Evolutionary conservation across 108 stramenopile species (phyloP).

Genomic region (Phaeodactylum tricornutum): DNA sequence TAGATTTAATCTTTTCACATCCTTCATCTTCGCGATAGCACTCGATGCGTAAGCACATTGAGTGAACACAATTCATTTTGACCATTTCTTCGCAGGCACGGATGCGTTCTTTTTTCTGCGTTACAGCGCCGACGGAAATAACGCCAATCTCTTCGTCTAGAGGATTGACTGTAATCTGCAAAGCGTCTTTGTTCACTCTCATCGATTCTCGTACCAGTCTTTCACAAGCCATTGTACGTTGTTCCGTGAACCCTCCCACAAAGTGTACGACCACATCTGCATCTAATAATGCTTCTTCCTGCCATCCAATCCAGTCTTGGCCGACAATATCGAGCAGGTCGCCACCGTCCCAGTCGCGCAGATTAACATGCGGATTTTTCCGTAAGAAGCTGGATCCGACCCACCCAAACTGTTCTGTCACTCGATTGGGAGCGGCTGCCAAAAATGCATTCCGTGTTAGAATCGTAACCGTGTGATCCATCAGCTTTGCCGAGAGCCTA

Average conservation of each 20-base stretch:
- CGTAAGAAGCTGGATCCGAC: slow-evolving; percentile 48
- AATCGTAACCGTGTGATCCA: slow-evolving; percentile 62
- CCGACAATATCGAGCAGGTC: slow-evolving; percentile 82
- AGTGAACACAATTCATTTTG: slow-evolving; percentile 44
- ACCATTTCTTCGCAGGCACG: slow-evolving; percentile 69
- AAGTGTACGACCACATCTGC: slow-evolving; percentile 67
- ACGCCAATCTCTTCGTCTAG: slow-evolving; percentile 42
- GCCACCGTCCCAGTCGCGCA: slow-evolving; percentile 84
- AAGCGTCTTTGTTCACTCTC: slow-evolving; percentile 37
- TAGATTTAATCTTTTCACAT: slow-evolving; percentile 37
- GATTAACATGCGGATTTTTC: slow-evolving; percentile 34
- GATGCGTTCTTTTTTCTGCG: slow-evolving; percentile 46
- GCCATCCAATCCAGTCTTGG: slow-evolving; percentile 68
- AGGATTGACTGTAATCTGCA: slow-evolving; percentile 59
- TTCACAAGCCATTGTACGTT: slow-evolving; percentile 68
- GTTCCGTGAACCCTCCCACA: slow-evolving; percentile 74
- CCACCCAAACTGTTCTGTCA: slow-evolving; percentile 68
- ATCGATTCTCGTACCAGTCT: slow-evolving; percentile 60
- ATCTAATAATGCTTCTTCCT: slow-evolving; percentile 52
- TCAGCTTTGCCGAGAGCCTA: slow-evolving; percentile 32
- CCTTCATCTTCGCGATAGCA: slow-evolving; percentile 44
- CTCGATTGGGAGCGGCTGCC: slow-evolving; percentile 60
- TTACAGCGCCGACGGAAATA: slow-evolving; percentile 30
- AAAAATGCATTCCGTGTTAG: slow-evolving; percentile 71
- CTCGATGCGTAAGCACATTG: slow-evolving; percentile 45